Percentiles rank a stretch among this genome's conserved stretches.
Conservation (phyloP, 1,284 basidiomycete genomes). For the Fomitopsis schrenkii region DNA sequence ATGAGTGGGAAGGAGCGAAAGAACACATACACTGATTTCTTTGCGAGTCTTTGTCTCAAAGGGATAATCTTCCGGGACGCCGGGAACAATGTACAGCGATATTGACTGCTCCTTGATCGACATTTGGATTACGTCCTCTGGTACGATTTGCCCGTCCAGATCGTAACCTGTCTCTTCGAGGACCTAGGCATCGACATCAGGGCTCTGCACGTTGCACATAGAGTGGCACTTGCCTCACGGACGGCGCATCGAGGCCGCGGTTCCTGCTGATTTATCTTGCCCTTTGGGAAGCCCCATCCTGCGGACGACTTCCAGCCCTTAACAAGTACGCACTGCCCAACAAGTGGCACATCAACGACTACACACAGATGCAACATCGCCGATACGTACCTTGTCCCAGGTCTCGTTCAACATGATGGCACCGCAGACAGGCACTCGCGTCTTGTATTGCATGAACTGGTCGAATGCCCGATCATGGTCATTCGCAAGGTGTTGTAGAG, state of each 20-base stretch:
- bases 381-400: slow-evolving; percentile 80
- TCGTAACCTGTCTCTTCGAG: slow-evolving; percentile 95
- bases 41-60: slow-evolving; percentile 96
- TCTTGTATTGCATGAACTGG: slow-evolving; percentile 94
- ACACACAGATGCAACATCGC: background rate
- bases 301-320: slow-evolving; percentile 97
- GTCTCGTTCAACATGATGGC: slow-evolving; percentile 91
- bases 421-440: slow-evolving; percentile 97
- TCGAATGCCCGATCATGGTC: slow-evolving; percentile 80
- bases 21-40: slow-evolving; percentile 88
- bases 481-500: slow-evolving; percentile 75
- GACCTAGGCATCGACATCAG: slow-evolving; percentile 52
- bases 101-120: slow-evolving; percentile 89
- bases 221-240: slow-evolving; percentile 66
- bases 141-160: slow-evolving; percentile 65
- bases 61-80: slow-evolving; percentile 84
- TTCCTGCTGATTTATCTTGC: slow-evolving; percentile 97
- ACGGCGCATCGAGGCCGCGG: slow-evolving; percentile 80
- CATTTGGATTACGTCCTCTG: slow-evolving; percentile 77
- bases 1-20: background rate
- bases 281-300: slow-evolving; percentile 98
- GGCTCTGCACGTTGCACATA: background rate
- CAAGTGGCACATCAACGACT: background rate
- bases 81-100: slow-evolving; percentile 88
- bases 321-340: slow-evolving; percentile 79